Evolutionary conservation across 768 basidiomycete species (phyloP), one percentile per base, ranked within the genome.

Genomic region (Auriculariales sp.): DNA sequence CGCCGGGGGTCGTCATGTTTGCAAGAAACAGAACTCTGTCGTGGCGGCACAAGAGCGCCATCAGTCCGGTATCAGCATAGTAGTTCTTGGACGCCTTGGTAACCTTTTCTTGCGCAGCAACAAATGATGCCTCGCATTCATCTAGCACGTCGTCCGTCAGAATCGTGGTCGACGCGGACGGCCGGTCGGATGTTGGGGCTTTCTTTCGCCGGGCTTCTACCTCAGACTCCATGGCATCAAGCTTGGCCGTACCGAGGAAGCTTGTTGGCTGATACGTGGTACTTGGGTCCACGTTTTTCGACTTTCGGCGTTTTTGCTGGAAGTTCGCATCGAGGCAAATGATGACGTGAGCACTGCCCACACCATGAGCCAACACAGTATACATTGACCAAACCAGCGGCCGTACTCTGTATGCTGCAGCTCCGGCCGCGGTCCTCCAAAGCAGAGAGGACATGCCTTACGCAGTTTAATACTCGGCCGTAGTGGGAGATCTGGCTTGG

Each of bases 261-360:
- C 33, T 33, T 3, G 9, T 3, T 4, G 24, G 27, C 4, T 14
- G 17, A 29, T 34, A 36, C 12, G 30, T 29, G 12, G 15, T 3
- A 4, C 10, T 7, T 19, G 33, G 25, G 17, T 46, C 31, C 10
- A 9, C 4, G 4, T 31, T 28, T 3, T 46, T 35, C n/a, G 29
- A 30, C 30, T 29, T 34, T 11, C 45, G 44, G 4, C 50, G 46
- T n/a, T 42, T 39, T 12, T 51, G 50, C 10, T 29, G 25, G 31
- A 51, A 51, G 30, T 47, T 46, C 3, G 28, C 50, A 25, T 51
- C 50, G 17, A 51, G 27, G 24, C 45, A 46, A 27, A 51, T 29
- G 7, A 51, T 12, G 4, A 36, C 50, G 34, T 51, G 46, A 12
- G 33, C 50, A 47, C 45, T 45, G 45, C 15, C 49, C 25, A 19